phyloP scores from a whole-genome alignment of 1,139 yeast genomes.

The Hemisphaericaspora lyxosophila region DNA sequence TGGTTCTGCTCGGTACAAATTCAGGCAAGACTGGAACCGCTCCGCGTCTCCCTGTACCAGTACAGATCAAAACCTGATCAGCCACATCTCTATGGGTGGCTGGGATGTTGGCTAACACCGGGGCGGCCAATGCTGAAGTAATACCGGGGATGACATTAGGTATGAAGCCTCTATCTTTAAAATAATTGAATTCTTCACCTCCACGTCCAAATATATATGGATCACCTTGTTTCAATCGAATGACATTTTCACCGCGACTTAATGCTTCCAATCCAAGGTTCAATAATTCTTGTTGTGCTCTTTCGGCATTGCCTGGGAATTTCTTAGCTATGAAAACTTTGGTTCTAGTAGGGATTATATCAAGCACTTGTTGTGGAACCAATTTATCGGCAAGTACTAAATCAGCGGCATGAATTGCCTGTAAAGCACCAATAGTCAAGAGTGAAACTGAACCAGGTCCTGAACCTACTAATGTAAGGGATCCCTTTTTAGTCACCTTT shows the following conservation, averaged over 20 bases:
- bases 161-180: constrained; percentile 61
- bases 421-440: constrained; percentile 81
- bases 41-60: constrained; percentile 93
- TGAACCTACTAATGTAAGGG: constrained; percentile 80
- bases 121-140: constrained; percentile 88
- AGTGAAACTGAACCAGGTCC: constrained; percentile 91
- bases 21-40: constrained; percentile 77
- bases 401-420: constrained; percentile 81
- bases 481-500: constrained; percentile 35
- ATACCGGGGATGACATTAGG: constrained; percentile 85
- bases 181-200: constrained; percentile 83
- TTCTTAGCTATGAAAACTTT: constrained; percentile 84
- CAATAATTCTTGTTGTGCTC: constrained; percentile 84
- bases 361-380: constrained; percentile 86
- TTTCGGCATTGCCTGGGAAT: constrained; percentile 96
- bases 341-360: constrained; percentile 72
- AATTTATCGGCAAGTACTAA: constrained; percentile 85
- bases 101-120: constrained; percentile 81
- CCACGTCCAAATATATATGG: constrained; percentile 98
- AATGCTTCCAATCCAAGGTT: constrained; percentile 67
- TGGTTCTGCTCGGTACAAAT: constrained; percentile 69
- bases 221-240: constrained; percentile 93
- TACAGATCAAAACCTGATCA: constrained; percentile 88
- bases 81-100: constrained; percentile 92
- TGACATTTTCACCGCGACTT: constrained; percentile 69